Evolutionary conservation across 2,329 filamentous ascomycete genomes (phyloP), one percentile per base, ranked within the genome.

Genomic region (Didymella sp.): DNA sequence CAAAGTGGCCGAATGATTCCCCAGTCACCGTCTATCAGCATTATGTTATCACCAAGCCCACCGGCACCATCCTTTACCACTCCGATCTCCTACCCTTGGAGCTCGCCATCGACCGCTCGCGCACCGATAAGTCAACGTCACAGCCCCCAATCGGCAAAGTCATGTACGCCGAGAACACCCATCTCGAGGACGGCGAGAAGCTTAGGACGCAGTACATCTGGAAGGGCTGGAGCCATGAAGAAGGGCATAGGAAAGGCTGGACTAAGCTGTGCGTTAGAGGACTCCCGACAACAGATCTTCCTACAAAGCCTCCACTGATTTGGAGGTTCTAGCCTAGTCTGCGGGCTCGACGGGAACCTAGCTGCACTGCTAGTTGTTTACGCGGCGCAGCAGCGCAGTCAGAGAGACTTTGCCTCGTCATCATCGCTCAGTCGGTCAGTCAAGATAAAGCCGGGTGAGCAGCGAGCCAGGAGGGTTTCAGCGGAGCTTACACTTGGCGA

Each of bases 21-120:
- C 51, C 62, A 5, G 28, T 63, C 30, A 55, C 38, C 21, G 44
- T 65, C 4, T 62, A 42, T 51, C 61, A 59, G 30, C 51, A 60
- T 21, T 63, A 58, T 55, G 35, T 30, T 21, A 35, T 57, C 24
- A 35, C 51, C 6, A 51, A 43, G 12, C 11, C 15, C 4, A 47
- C 22, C 9, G 38, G 38, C 3, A 54, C 15, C 6, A 44, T 43
- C 11, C 52, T 56, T 12, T 30, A 44, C 17, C 50, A 51, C 28
- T 66, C 63, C 3, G 41, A 51, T 9, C 50, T 63, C 12, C 47
- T 66, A 2, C 49, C 59, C 30, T 21, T 47, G 17, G 38, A 49
- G 1, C 44, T 42, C 17, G 55, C 50, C 7, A 38, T 61, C 6
- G 54, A 60, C 17, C 59, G 60, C 3, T 60, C 45, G 56, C 46